Evolutionary conservation across 192 early-diverging fungal species (phyloP).

Genomic region (Dissophora globulifera): DNA sequence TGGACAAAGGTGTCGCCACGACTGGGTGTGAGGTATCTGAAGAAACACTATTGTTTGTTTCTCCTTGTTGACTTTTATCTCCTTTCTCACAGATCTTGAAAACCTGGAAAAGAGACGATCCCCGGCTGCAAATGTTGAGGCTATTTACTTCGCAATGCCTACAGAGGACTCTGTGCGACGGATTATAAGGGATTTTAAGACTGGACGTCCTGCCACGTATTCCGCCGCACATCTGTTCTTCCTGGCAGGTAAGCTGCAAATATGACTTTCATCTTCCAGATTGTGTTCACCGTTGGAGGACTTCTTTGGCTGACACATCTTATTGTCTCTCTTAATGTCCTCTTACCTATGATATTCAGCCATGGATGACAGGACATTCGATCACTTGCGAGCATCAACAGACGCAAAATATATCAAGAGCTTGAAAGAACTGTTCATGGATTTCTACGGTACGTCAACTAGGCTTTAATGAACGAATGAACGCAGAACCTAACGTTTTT

Average conservation of each 20-base stretch:
- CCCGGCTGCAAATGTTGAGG: slow-evolving; percentile 67
- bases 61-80: background rate
- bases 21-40: no score
- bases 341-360: background rate
- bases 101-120: slow-evolving; percentile 68
- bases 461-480: no score
- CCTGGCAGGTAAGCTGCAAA: slow-evolving; percentile 54
- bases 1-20: no score
- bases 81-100: slow-evolving; percentile 54
- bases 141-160: slow-evolving; percentile 71
- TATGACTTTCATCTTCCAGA: no score
- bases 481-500: no score
- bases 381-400: slow-evolving; percentile 66
- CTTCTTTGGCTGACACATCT: background rate
- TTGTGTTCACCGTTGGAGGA: no score
- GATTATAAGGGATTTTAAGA: slow-evolving; percentile 68
- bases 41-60: background rate
- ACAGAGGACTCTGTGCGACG: slow-evolving; percentile 67
- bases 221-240: slow-evolving; percentile 72
- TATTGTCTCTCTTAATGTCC: background rate
- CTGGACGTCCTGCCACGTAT: slow-evolving; percentile 61
- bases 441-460: slow-evolving; percentile 75
- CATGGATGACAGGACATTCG: slow-evolving; percentile 71
- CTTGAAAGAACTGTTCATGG: slow-evolving; percentile 83
- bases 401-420: slow-evolving; percentile 71